Percentiles rank a stretch among this genome's conserved stretches.
These are phyloP conservation scores for Knoxia roxburghii DNA, from an alignment of 257 asterid species.

Conservation along the genomic window DNA sequence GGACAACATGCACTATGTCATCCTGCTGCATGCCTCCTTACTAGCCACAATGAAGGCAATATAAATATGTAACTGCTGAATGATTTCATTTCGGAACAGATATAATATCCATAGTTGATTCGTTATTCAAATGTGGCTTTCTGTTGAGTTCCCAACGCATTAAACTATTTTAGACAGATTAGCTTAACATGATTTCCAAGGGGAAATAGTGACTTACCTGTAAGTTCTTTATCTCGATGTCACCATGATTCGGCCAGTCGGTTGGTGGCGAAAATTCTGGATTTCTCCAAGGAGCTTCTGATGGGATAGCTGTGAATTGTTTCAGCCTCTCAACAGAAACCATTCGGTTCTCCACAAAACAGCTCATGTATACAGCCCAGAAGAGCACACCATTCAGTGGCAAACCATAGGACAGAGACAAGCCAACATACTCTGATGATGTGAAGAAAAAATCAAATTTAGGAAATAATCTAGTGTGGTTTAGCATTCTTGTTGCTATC, in stretches of 20 bases:
- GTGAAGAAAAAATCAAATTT: neutral
- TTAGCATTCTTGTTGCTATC: neutral
- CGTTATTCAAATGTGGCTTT: no score
- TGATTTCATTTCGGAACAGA: neutral
- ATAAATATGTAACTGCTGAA: neutral
- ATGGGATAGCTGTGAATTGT: constrained; percentile 54
- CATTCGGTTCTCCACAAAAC: constrained; percentile 56
- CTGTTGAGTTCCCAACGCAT: no score
- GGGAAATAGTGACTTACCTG: constrained; percentile 33
- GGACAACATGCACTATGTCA: no score
- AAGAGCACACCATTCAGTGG: constrained; percentile 41
- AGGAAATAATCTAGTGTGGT: neutral
- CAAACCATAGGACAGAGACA: constrained; percentile 67
- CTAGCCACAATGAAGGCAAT: no score
- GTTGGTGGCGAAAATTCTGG: constrained; percentile 32
- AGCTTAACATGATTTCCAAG: neutral
- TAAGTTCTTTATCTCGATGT: constrained; percentile 45
- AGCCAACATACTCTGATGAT: constrained; percentile 45
- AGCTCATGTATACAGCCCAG: constrained; percentile 39
- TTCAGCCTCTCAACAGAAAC: constrained; percentile 78
- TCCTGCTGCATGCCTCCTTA: no score
- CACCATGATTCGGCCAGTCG: constrained; percentile 60
- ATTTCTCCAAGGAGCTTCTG: constrained; percentile 60
- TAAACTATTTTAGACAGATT: neutral
- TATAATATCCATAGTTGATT: no score